These are phyloP conservation scores for Ascodesmis nigricans DNA, from an alignment of 495 filamentous ascomycete species.

Conservation along the genomic window DNA sequence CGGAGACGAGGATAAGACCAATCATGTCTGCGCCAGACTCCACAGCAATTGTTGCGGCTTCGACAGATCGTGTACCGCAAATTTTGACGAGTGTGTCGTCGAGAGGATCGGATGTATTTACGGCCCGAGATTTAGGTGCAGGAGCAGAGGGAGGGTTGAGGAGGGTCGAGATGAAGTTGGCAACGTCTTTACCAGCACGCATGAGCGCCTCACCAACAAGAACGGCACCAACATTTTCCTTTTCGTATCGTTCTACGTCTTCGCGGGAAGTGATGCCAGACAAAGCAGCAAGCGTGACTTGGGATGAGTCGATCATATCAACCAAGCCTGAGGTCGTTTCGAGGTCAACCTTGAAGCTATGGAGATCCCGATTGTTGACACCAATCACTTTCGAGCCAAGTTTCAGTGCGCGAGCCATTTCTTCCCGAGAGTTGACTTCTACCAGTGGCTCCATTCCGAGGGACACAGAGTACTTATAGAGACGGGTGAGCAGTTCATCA, in stretches of 20 bases:
- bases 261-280: constrained; percentile 84
- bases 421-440: constrained; percentile 81
- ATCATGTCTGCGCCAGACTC: constrained; percentile 78
- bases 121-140: constrained; percentile 18
- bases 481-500: constrained; percentile 41
- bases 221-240: constrained; percentile 75
- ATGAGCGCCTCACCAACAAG: constrained; percentile 92
- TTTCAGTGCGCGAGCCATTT: constrained; percentile 71
- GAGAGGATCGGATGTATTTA: constrained; percentile 11
- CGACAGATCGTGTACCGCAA: constrained; percentile 73
- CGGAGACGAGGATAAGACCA: constrained; percentile 75
- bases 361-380: constrained; percentile 91
- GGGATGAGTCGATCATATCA: constrained; percentile 50
- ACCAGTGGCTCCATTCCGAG: constrained; percentile 96
- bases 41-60: constrained; percentile 58
- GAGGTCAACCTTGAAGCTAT: constrained; percentile 88
- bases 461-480: constrained; percentile 72
- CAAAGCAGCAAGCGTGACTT: constrained; percentile 79
- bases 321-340: constrained; percentile 83
- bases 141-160: constrained; percentile 30
- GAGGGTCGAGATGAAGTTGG: constrained; percentile 54
- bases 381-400: constrained; percentile 88
- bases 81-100: constrained; percentile 57
- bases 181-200: constrained; percentile 55
- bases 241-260: constrained; percentile 71